Evolutionary conservation across 179 eudicot genomes (phyloP), one percentile per base, ranked within the genome.

Genomic region (Amaranthus tricolor): DNA sequence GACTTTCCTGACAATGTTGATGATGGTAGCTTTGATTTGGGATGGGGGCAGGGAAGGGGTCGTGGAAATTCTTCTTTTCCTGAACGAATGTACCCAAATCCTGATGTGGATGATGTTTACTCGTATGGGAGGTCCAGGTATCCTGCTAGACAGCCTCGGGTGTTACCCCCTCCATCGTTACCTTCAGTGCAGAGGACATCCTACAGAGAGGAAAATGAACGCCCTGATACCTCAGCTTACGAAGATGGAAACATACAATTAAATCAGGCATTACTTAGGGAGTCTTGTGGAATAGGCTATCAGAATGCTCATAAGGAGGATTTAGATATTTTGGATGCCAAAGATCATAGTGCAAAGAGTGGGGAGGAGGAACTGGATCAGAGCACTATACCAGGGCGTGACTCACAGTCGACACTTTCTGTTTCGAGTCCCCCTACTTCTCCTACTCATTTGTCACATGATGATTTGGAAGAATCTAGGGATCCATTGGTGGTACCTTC

Each of bases 381-480:
- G 68, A 81, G 74, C 70, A 75, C 74, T 72, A 76, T 80, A 40
- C 80, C 85, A 21, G 85, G 95, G 75, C 86, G 91, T 85, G 98
- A 91, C 60, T 93, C 98, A 17, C 97, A 92, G 53, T 94, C 97
- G 66, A 90, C 98, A 47, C 89, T 94, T 71, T 92, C 91, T 73
- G 97, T 94, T 77, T 89, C 98, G 59, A 94, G 97, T 67, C 96
- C 98, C 47, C 98, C 98, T 72, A 83, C 75, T 73, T 92, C 98
- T 68, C 94, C 97, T 45, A 86, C 91, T 76, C 98, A 89, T 73
- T 84, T 90, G 58, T 94, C 98, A 66, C 94, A 90, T 76, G 99
- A 89, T 83, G 99, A 93, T 78, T 82, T 93, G 85, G 93, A 94
- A 80, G 97, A 88, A 78, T 83, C 92, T 70, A 96, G 87, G 75